Evolutionary conservation across 208 protist genomes (phyloP), one percentile per base, ranked within the genome.

Genomic region (Acanthamoeba culbertsoni): DNA sequence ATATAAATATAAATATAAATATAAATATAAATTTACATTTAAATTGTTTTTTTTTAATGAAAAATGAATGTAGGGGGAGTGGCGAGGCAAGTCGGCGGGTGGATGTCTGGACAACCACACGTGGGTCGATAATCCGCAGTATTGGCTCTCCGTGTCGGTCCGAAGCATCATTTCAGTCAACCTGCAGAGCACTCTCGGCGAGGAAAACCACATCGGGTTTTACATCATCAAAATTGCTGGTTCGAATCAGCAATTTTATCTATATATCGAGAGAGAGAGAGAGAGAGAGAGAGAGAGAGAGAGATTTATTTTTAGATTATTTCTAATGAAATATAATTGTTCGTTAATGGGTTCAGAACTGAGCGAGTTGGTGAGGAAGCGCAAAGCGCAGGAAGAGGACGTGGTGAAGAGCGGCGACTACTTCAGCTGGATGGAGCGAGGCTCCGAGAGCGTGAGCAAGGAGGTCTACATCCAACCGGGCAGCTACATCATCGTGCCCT

Each of bases 211-310:
- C 26, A 68, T 91, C n/a, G 84, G 84, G 5, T 91, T 91, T 35
- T 91, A 91, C 43, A 68, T 91, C 46, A 91, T 91, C 55, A 91
- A 91, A 35, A 51, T 91, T 6, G 84, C 84, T 26, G 84, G 84
- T 91, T 59, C n/a, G 28, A n/a, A n/a, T n/a, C n/a, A n/a, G n/a
- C n/a, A n/a, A n/a, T n/a, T n/a, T n/a, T n/a, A n/a, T n/a, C n/a
- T n/a, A n/a, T n/a, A n/a, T n/a, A n/a, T n/a, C n/a, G n/a, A n/a
- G n/a, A n/a, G n/a, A n/a, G n/a, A n/a, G n/a, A n/a, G n/a, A n/a
- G n/a, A n/a, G n/a, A n/a, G n/a, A n/a, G n/a, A n/a, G n/a, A n/a
- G n/a, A n/a, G n/a, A n/a, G n/a, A n/a, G n/a, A n/a, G n/a, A n/a
- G n/a, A n/a, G n/a, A n/a, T n/a, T n/a, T n/a, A n/a, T n/a, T n/a